Base-by-base conservation (phyloP, 108 stramenopile genomes). In the Cyclotella choctawhatcheeana region DNA sequence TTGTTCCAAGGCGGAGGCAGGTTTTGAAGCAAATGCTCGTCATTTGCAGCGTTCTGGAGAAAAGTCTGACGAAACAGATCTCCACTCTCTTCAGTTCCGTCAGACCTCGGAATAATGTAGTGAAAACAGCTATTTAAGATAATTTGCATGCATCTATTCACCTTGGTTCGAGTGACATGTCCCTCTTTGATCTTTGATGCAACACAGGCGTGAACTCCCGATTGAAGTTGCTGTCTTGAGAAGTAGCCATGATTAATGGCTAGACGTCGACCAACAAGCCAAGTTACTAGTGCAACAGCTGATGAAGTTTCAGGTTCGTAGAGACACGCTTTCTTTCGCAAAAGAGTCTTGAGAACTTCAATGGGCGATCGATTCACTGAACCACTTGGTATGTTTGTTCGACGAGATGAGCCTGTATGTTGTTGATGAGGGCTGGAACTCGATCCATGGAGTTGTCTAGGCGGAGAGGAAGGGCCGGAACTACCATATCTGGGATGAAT, bases 91-190 rank as follows among this genome's bases (percentile, higher is more conserved):
- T 92, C 90, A 4, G 83, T 83, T 1, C 94, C 94, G 81, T 92
- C 94, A 24, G 89, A 82, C 33, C 87, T 68, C 1, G 91, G 94
- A 27, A 95, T 95, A 25, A 95, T 92, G 79, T 95, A 95, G 67
- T 95, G 94, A 67, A 95, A 95, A 74, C 94, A 95, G 22, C 86
- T 87, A 79, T 95, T 95, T 61, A 95, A 81, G 40, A 95, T 95
- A 33, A 95, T 91, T 67, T 95, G 94, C 93, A 95, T 95, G 80
- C 94, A 95, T 20, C 94, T 79, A 67, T 95, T 95, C 14, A 95
- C 94, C 50, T 92, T 95, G 24, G 94, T 95, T 31, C 94, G 69
- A 18, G 94, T 95, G 68, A 95, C 92, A 21, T 68, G 79, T 17
- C 91, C 89, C 8, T 82, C 73, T 13, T 91, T 84, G 58, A 95